Evolutionary conservation across 371 early-diverging fungal genomes (phyloP).

Genomic region (Saksenaea oblongispora): DNA sequence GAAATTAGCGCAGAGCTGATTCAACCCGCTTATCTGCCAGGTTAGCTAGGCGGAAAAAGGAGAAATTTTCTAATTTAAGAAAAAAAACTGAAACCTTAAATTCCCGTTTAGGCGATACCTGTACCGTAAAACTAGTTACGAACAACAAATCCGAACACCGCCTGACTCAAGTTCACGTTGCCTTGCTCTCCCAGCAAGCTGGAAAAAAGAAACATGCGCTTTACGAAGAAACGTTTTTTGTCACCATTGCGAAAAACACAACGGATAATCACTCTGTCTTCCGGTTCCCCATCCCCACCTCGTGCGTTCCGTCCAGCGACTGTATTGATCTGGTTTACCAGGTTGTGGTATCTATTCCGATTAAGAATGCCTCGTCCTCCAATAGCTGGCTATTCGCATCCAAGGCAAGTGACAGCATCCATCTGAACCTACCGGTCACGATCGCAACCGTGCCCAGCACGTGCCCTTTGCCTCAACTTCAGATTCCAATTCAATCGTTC

Average conservation of each 20-base stretch:
- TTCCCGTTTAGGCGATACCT: constrained; percentile 33
- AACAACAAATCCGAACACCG: constrained; percentile 38
- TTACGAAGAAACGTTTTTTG: constrained; percentile 29
- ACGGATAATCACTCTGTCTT: constrained; percentile 36
- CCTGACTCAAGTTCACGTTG: constrained; percentile 36
- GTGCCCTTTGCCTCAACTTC: constrained; percentile 15
- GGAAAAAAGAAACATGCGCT: constrained; percentile 27
- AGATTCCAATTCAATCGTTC: constrained; percentile 11
- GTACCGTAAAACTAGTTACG: constrained; percentile 37
- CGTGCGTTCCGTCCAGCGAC: constrained; percentile 31
- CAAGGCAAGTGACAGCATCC: constrained; percentile 4
- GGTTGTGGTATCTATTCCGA: constrained; percentile 30
- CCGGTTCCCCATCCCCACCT: constrained; percentile 30
- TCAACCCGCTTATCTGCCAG: constrained; percentile 45
- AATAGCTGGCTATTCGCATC: not conserved
- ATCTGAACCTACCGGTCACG: constrained; percentile 14
- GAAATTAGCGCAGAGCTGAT: constrained; percentile 33
- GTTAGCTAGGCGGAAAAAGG: constrained; percentile 19
- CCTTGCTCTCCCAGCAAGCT: constrained; percentile 18
- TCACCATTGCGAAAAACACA: constrained; percentile 33
- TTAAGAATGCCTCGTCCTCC: constrained; percentile 2
- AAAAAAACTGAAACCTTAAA: not conserved
- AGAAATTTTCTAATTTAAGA: constrained; percentile 3
- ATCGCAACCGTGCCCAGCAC: constrained; percentile 20
- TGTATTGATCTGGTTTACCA: constrained; percentile 31